Evolutionary conservation across 2,329 filamentous ascomycete species (phyloP).

Genomic region (Ascocoryne sarcoides): DNA sequence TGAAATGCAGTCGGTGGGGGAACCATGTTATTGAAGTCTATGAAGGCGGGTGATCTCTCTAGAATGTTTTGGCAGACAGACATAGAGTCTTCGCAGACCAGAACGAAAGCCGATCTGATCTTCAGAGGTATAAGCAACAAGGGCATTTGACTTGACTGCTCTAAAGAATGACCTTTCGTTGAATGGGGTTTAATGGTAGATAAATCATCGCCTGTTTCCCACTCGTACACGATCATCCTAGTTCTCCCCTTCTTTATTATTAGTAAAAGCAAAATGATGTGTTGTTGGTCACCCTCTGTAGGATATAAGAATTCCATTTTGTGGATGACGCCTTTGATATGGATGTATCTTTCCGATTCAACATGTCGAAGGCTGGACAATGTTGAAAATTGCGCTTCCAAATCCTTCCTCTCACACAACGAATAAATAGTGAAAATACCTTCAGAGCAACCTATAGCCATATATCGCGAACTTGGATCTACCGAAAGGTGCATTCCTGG

Average conservation of each 20-base stretch:
- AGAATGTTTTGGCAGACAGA: conserved; percentile 47
- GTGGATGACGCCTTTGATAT: conserved; percentile 64
- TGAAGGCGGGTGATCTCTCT: conserved; percentile 40
- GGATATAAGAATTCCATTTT: conserved; percentile 83
- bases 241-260: conserved; percentile 40
- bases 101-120: conserved; percentile 60
- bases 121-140: conserved; percentile 64
- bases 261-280: conserved; percentile 69
- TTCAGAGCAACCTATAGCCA: conserved; percentile 63
- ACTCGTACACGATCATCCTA: conserved; percentile 50
- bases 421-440: conserved; percentile 64
- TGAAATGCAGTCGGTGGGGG: conserved; percentile 37
- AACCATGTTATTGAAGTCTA: conserved; percentile 35
- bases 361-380: conserved; percentile 49
- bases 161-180: conserved; percentile 41
- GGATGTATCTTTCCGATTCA: conserved; percentile 28
- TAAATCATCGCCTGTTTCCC: conserved; percentile 45
- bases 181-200: conserved; percentile 37
- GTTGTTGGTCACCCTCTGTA: conserved; percentile 52
- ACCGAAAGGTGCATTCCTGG: conserved; percentile 62
- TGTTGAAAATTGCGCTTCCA: conserved; percentile 40
- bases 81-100: conserved; percentile 54
- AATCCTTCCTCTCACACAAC: conserved; percentile 47
- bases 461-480: conserved; percentile 63
- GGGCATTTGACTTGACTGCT: conserved; percentile 48